Evolutionary conservation across 441 rosid genomes (phyloP).

Genomic region (Bruguiera hainesii): DNA sequence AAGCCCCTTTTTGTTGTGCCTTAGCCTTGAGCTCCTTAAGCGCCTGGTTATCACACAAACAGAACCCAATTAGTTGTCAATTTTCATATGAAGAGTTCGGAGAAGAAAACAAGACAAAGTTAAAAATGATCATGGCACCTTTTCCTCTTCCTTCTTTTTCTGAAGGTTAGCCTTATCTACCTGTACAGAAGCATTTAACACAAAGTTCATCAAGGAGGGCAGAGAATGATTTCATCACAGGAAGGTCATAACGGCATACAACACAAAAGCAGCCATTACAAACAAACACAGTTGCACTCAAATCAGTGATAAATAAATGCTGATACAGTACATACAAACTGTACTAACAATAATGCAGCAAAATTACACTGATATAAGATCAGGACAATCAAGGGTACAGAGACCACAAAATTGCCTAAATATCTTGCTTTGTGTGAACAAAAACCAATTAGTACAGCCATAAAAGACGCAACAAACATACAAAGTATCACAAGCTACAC

Average conservation of each 20-base stretch:
- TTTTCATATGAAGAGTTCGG: neutral
- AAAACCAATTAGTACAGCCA: too few species aligned
- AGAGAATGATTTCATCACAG: neutral
- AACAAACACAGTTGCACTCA: neutral
- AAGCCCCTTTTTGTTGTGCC: conserved; percentile 72
- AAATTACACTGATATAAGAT: neutral
- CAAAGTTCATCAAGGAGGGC: neutral
- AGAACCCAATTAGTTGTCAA: conserved; percentile 3
- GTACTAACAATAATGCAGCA: neutral
- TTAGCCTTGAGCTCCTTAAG: conserved; percentile 82
- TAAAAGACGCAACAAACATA: too few species aligned
- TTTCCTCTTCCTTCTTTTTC: conserved; percentile 89
- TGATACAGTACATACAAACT: neutral
- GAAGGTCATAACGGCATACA: neutral
- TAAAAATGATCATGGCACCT: conserved; percentile 33
- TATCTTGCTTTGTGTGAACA: too few species aligned
- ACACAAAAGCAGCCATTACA: neutral
- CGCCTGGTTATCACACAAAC: conserved; percentile 40
- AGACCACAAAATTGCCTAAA: too few species aligned
- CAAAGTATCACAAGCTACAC: too few species aligned
- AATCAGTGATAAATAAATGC: too few species aligned
- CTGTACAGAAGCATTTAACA: conserved; percentile 32
- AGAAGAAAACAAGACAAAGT: neutral
- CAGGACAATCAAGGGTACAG: too few species aligned
- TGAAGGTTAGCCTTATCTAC: conserved; percentile 60